Base-by-base conservation (phyloP, 2,329 filamentous ascomycete species). In the Monilinia fructicola region DNA sequence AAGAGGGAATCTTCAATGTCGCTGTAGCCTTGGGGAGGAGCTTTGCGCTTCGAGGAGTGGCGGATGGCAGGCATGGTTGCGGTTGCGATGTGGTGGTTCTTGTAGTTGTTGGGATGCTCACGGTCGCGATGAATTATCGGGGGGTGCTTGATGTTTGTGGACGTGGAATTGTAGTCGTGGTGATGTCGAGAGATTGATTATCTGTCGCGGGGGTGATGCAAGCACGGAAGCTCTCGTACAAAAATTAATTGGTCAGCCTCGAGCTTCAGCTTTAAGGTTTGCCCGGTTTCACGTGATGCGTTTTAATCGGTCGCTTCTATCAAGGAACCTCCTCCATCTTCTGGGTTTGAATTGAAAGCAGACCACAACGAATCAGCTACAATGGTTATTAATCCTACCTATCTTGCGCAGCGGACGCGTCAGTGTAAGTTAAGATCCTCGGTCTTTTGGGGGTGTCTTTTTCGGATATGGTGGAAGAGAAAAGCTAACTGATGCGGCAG, bases 331-430 rank as follows among this genome's bases (percentile, higher is more conserved):
- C 64, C 48, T 46, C 55, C 64, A 56, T 46, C 55, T 61, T 54
- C 21, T 65, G 26, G 56, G 40, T 50, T 28, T 38, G 28, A 26
- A 56, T 46, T 48, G 58, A 64, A 14, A 38, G 12, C 40, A 60
- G 58, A 67, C 64, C 28, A 63, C 28, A 61, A 50, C 61, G 64
- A 54, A 44, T 42, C 62, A 60, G 60, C 81, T 52, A 84, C 76
- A 74, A 93, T 93, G 91, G 88, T 92, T 79, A 93, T 97, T 81
- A 91, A 93, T 81, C 92, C 94, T 73, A 97, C 94, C 69, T 93
- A 93, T 81, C 92, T 97, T 77, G 94, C 91, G 77, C 87, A 90
- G 79, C 86, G 85, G 80, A 91, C 90, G 80, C 86, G 88, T 79
- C 87, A 90, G 77, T 93, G 91, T 93, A 79, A 79, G 89, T 81